A percentile compares a stretch with the other conserved stretches of the same genome.
Evolutionary conservation across 73 alveolate genomes (phyloP).

Genomic region (Stentor coeruleus): DNA sequence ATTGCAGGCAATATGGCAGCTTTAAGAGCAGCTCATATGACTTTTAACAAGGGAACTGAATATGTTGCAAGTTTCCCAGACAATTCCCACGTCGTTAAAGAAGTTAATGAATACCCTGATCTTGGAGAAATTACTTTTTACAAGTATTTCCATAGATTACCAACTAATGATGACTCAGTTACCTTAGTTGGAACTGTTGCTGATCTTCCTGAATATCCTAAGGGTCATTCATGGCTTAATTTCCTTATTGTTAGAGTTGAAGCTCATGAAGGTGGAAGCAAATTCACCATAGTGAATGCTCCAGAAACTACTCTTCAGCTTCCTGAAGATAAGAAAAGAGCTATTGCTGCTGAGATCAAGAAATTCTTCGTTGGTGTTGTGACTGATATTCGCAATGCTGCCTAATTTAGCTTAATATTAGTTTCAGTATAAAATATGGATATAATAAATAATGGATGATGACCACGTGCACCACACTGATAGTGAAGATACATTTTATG

Average conservation of each 20-base stretch:
- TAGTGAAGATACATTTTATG: neutral
- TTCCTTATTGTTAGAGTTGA: neutral
- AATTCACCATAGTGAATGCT: neutral
- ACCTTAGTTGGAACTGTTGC: neutral
- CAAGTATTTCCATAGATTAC: neutral
- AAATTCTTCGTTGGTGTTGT: neutral
- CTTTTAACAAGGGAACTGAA: neutral
- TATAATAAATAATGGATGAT: neutral
- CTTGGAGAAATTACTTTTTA: neutral
- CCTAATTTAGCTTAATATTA: no score
- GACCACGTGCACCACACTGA: slow-evolving; percentile 14
- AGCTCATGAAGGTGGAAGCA: neutral
- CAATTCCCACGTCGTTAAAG: neutral
- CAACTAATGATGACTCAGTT: neutral
- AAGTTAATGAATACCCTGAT: neutral
- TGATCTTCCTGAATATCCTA: neutral
- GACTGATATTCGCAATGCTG: neutral
- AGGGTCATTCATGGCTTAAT: neutral
- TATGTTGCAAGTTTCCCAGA: neutral
- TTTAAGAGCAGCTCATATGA: neutral
- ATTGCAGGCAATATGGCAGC: neutral
- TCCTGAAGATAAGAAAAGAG: neutral
- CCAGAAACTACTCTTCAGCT: neutral
- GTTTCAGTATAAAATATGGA: no score
- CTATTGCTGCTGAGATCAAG: neutral